Base-by-base conservation (phyloP, 1,284 basidiomycete species). In the Hortiboletus rubellus region DNA sequence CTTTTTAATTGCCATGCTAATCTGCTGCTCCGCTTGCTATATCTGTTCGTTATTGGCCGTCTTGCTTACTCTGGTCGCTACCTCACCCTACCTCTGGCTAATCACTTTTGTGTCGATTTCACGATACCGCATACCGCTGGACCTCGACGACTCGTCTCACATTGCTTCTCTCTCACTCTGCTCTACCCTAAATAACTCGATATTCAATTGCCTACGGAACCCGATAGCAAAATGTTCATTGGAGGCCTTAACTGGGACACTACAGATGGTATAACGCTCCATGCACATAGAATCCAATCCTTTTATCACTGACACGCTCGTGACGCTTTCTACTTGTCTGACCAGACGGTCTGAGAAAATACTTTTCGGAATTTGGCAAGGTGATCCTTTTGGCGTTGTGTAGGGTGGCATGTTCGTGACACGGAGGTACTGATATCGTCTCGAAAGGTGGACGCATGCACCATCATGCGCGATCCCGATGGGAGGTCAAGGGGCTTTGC, bases 171-270 rank as follows among this genome's bases (percentile, higher is more conserved):
- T 58, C 61, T 36, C 36, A 31, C 64, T 46, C 59, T 67, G 47
- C 65, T 58, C 68, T 72, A 58, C 55, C 65, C 71, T 73, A 58
- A 69, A 69, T 67, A 63, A 60, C 67, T 72, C 66, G 66, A 55
- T 72, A 72, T 59, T 46, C 72, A 38, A 67, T 69, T 72, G 53
- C 67, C 68, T 75, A 73, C 59, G 65, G 64, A 69, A 64, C 69
- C 69, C 69, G 69, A 77, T 86, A 97, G 96, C 78, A 98, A 98
- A 85, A 94, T 98, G 89, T 98, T 98, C 80, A 91, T 98, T 73
- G 95, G 95, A 68, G 95, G 95, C 72, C 83, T 98, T 65, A 96
- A 94, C 80, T 98, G 95, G 95, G 94, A 97, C 77, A 98, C 95
- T 68, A 94, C 92, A 78, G 96, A 98, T 82, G 94, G 94, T 87